A percentile compares a stretch with the other conserved stretches of the same genome.
Evolutionary conservation across 305 asterid genomes (phyloP).

Genomic region (Fraxinus baroniana): DNA sequence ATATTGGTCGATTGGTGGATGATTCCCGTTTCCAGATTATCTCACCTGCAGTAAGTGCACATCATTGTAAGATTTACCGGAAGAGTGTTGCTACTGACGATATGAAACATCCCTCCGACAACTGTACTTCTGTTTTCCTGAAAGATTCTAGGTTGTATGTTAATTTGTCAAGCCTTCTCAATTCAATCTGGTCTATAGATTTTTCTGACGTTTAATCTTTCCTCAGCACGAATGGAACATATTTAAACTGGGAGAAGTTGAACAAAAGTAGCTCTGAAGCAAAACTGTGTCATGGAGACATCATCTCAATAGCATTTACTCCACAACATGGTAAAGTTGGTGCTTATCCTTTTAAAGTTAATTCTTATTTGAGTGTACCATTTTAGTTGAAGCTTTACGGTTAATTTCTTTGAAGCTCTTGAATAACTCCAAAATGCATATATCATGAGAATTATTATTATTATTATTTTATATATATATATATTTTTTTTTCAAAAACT

Average conservation of each 20-base stretch:
- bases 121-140: conserved; percentile 53
- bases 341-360: conserved; percentile 16
- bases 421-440: background rate
- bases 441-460: background rate
- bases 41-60: conserved; percentile 75
- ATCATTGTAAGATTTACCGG: conserved; percentile 84
- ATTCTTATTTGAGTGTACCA: background rate
- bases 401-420: background rate
- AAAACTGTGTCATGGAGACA: conserved; percentile 82
- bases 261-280: conserved; percentile 64
- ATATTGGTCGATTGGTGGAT: conserved; percentile 78
- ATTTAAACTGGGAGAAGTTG: conserved; percentile 76
- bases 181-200: conserved; percentile 20
- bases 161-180: conserved; percentile 14
- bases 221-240: conserved; percentile 96
- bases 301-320: conserved; percentile 75
- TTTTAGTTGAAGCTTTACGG: background rate
- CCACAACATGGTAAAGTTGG: conserved; percentile 78
- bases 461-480: too few relatives aligned
- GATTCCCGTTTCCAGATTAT: conserved; percentile 66
- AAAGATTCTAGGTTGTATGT: conserved; percentile 76
- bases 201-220: conserved; percentile 36
- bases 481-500: too few relatives aligned
- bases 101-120: conserved; percentile 34
- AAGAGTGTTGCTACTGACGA: conserved; percentile 47